phyloP scores from a whole-genome alignment of 345 rosid species.

The Rubroshorea leprosula region DNA sequence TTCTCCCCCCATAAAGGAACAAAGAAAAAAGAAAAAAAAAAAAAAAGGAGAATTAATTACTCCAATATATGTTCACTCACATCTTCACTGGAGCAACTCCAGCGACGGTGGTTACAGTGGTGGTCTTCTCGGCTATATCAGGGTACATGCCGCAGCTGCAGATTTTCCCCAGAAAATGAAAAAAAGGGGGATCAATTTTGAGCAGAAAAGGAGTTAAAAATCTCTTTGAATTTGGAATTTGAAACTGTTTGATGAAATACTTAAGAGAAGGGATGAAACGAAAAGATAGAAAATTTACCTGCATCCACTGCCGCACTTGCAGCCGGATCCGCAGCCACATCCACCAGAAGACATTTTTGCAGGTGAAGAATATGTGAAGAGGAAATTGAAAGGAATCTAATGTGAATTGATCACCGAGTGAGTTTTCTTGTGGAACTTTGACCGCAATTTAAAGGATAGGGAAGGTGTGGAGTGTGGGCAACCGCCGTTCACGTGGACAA shows the following conservation, averaged over 20 bases:
- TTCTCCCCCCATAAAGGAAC: background rate
- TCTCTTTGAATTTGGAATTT: background rate
- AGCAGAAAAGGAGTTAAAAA: background rate
- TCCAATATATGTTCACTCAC: slow-evolving; percentile 8
- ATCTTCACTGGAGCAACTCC: slow-evolving; percentile 29
- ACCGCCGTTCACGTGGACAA: slow-evolving; percentile 33
- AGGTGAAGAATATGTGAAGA: background rate
- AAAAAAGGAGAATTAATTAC: background rate
- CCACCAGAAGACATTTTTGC: slow-evolving; percentile 34
- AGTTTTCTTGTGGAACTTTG: fast-evolving
- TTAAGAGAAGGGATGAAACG: background rate
- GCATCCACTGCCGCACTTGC: slow-evolving; percentile 42
- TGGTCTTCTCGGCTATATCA: slow-evolving; percentile 28
- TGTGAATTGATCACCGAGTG: background rate
- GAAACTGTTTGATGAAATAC: background rate
- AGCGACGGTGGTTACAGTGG: slow-evolving; percentile 25
- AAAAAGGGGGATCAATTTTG: no score
- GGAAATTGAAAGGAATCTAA: background rate
- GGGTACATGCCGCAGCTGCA: slow-evolving; percentile 36
- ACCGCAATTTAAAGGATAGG: slow-evolving; percentile 18
- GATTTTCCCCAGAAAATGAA: background rate
- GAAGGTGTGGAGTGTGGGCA: background rate
- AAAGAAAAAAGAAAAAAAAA: background rate
- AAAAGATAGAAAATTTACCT: slow-evolving; percentile 6
- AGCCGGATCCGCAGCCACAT: slow-evolving; percentile 34